Conservation (phyloP, 192 early-diverging fungal genomes). For the Umbelopsis sp. region DNA sequence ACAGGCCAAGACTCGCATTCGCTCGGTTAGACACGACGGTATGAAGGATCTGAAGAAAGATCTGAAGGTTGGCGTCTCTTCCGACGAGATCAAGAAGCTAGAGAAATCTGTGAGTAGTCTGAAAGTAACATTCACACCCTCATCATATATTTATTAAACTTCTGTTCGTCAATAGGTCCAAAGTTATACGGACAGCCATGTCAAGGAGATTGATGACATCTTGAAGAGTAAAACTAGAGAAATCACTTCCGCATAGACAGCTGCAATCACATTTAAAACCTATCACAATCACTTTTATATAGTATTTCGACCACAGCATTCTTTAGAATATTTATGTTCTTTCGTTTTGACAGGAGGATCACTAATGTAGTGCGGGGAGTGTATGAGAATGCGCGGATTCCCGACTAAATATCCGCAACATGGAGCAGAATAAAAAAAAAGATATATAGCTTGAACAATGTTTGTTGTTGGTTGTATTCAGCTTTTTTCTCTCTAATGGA, state of each 20-base stretch:
- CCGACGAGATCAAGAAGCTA: conserved; percentile 56
- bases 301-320: neutral
- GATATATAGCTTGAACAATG: conserved; percentile 13
- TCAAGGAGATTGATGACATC: conserved; percentile 15
- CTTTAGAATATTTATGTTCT: neutral
- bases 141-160: neutral
- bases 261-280: neutral
- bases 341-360: neutral
- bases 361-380: conserved; percentile 3
- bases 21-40: conserved; percentile 69
- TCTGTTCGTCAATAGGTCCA: neutral
- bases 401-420: neutral
- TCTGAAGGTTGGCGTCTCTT: conserved; percentile 52
- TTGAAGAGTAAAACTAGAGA: conserved; percentile 13
- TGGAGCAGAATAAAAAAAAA: conserved; percentile 4
- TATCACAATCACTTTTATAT: neutral
- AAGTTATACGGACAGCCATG: neutral
- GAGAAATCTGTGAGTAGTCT: conserved; percentile 55
- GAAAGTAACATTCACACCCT: neutral
- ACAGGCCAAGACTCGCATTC: conserved; percentile 66
- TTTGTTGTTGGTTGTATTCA: neutral
- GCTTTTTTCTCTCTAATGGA: neutral
- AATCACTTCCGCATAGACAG: conserved; percentile 14
- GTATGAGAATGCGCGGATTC: neutral
- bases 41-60: conserved; percentile 76